Conservation (phyloP, 2,329 filamentous ascomycete species). For the Microdochium nivale region DNA sequence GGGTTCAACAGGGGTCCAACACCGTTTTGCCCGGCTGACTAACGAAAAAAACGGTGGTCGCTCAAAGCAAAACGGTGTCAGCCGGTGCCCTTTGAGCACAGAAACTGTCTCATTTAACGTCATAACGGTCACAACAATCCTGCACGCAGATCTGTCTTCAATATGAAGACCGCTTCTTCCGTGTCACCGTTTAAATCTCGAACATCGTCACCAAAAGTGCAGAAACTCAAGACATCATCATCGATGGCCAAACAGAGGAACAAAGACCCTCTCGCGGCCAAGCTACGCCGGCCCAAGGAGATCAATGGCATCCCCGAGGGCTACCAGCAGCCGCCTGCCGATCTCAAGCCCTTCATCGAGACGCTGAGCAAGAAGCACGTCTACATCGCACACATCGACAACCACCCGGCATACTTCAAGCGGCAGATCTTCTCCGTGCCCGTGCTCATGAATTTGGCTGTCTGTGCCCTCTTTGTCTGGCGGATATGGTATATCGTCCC, state of each 20-base stretch:
- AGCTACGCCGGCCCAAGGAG: slow-evolving; percentile 13
- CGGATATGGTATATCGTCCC: slow-evolving; percentile 62
- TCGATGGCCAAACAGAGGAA: not conserved
- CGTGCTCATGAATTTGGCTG: slow-evolving; percentile 62
- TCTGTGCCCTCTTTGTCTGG: slow-evolving; percentile 56
- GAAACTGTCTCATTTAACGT: not conserved
- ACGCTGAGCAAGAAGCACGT: slow-evolving; percentile 60
- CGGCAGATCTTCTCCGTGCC: slow-evolving; percentile 76
- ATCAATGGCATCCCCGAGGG: slow-evolving; percentile 35
- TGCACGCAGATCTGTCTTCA: not conserved
- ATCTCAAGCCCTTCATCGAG: slow-evolving; percentile 57
- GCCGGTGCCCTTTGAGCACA: too few relatives aligned
- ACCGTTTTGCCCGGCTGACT: too few relatives aligned
- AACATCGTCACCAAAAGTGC: not conserved
- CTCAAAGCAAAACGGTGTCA: too few relatives aligned
- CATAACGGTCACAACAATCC: not conserved
- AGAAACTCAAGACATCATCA: not conserved
- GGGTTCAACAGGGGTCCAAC: not conserved
- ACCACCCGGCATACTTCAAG: slow-evolving; percentile 61
- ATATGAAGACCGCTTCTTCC: not conserved
- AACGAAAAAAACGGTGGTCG: not conserved
- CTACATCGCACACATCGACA: slow-evolving; percentile 81
- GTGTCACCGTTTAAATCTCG: not conserved
- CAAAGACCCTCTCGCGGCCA: slow-evolving; percentile 2
- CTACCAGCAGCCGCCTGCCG: slow-evolving; percentile 57